Evolutionary conservation across 2,329 filamentous ascomycete species (phyloP).

Genomic region (Juglanconis juglandina): DNA sequence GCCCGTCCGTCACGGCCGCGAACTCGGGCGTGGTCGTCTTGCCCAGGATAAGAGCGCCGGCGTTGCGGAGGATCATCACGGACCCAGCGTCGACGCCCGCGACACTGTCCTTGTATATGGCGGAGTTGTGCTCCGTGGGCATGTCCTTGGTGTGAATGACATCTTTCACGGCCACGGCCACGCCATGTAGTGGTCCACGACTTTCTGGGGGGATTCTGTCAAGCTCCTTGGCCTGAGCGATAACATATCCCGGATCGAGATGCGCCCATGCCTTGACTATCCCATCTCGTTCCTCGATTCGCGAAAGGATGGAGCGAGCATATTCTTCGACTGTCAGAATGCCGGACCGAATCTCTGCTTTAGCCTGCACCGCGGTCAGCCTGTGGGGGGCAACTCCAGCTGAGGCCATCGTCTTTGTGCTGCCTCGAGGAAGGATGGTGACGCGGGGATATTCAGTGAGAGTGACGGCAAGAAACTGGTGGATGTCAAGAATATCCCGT

Average conservation of each 20-base stretch:
- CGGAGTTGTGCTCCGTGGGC: conserved; percentile 55
- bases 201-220: conserved; percentile 45
- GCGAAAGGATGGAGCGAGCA: conserved; percentile 42
- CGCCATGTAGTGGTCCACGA: conserved; percentile 54
- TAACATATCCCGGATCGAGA: conserved; percentile 42
- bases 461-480: no score
- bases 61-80: conserved; percentile 48
- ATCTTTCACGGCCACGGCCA: conserved; percentile 59
- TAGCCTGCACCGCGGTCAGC: conserved; percentile 41
- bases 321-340: conserved; percentile 47
- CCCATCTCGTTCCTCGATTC: conserved; percentile 41
- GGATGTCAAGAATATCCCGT: no score
- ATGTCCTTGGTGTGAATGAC: conserved; percentile 58
- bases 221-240: conserved; percentile 46
- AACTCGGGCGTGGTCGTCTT: conserved; percentile 65
- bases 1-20: conserved; percentile 51
- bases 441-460: background rate
- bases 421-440: background rate
- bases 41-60: conserved; percentile 56
- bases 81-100: conserved; percentile 49
- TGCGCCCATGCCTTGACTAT: conserved; percentile 50
- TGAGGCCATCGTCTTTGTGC: background rate
- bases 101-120: conserved; percentile 47
- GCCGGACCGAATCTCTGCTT: conserved; percentile 34
- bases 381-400: background rate